Conservation (phyloP, 2,329 filamentous ascomycete species). For the Nemania sp. region DNA sequence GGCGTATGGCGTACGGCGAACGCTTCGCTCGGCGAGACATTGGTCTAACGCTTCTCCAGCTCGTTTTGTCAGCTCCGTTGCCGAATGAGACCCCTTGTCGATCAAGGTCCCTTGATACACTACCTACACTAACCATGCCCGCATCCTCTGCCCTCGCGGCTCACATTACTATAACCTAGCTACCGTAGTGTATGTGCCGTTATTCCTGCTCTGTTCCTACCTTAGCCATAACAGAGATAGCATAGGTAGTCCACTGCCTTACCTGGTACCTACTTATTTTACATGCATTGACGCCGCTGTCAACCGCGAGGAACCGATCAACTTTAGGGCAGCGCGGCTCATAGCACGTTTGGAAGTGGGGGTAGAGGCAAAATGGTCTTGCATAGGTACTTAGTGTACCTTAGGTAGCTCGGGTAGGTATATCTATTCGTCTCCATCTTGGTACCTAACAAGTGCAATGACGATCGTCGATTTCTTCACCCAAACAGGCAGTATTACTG, state of each 20-base stretch:
- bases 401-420: too few relatives aligned
- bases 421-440: not conserved
- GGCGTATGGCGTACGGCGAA: not conserved
- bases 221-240: not conserved
- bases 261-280: not conserved
- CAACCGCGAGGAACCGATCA: not conserved
- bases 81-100: conserved; percentile 20
- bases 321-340: not conserved
- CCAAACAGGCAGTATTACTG: conserved; percentile 3
- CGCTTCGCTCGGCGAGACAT: conserved; percentile 20
- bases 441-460: not conserved
- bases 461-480: conserved; percentile 14
- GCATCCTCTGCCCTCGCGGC: not conserved
- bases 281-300: not conserved
- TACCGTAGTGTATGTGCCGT: not conserved
- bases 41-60: conserved; percentile 20
- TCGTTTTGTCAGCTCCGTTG: conserved; percentile 22
- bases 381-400: too few relatives aligned
- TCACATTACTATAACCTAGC: conserved; percentile 1
- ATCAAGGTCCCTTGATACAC: conserved; percentile 25
- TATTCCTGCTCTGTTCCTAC: too few relatives aligned
- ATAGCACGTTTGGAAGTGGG: not conserved
- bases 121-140: not conserved
- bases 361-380: too few relatives aligned
- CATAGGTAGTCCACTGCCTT: too few relatives aligned